Base-by-base conservation (phyloP, 208 protist species). In the Balamuthia mandrillaris region DNA sequence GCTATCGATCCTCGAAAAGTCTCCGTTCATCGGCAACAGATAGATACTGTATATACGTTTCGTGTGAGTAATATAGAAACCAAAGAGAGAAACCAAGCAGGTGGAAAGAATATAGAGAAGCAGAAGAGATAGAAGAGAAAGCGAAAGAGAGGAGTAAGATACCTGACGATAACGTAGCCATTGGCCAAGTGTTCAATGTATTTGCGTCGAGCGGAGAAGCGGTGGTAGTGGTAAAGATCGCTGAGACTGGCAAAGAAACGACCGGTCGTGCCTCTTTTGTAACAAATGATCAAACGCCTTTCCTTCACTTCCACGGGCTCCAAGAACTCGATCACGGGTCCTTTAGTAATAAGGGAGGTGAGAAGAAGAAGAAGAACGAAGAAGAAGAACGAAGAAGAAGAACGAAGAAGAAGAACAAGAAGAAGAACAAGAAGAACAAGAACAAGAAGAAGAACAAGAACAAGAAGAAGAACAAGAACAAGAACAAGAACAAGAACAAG, bases 301-400 rank as follows among this genome's bases (percentile, higher is more conserved):
- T 49, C 79, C 33, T 81, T 42, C 1, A 16, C 4, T 21, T 56
- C 63, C 10, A 21, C 37, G 12, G n/a, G 16, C 7, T 70, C 79
- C 29, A 54, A 74, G 33, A 37, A 31, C 63, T 85, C 58, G 35
- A 81, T 81, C 21, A 81, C 74, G 66, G 79, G 63, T 27, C 49
- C 49, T 56, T 27, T 56, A 27, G 90, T 96, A 95, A 87, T 94
- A 94, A 44, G 93, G 86, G 81, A 96, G 95, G 65, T 94, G 91
- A 65, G 94, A 85, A 5, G 91, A 95, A 88, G 63, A 94, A 92
- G 39, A 88, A 88, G n/a, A 95, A 45, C 85, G 92, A 92, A 86
- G 93, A 93, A 33, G 79, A 88, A 52, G 83, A 81, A 72, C 95
- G 91, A 5, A 89, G 89, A n/a, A 78, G 88, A 39, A 92, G 93